Base-by-base conservation (phyloP, 306 rosid genomes). In the Castanopsis chinensis region DNA sequence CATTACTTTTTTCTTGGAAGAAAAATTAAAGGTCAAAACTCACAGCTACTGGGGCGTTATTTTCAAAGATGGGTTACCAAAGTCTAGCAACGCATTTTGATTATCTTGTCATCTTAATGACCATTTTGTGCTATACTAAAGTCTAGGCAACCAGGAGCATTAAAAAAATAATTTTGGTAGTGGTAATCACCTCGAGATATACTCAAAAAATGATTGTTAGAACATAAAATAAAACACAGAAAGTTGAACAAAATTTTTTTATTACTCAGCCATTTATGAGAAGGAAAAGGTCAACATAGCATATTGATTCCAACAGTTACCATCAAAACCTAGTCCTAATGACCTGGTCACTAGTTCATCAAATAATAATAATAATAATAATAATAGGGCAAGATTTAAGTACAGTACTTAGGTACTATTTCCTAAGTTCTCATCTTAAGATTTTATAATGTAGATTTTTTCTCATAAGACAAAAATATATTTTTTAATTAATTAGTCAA, bases 321-420 rank as follows among this genome's bases (percentile, higher is more conserved):
- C 89, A 55, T 89, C 90, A n/a, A 88, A 90, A 57, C 90, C 92
- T 56, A 89, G 92, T 69, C 87, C 86, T 60, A 81, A 82, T 35
- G 90, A 87, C 87, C 83, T 27, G 89, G 92, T 59, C 92, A 89
- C 78, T 89, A 35, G 67, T 12, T 37, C 15, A 1, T 20, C 21
- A 41, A 41, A 41, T 41, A 28, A 28, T 28, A 28, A 28, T 28
- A 28, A 30, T 4, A 32, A 35, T 1, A 37, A 7, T 6, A 41
- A 37, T 2, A 37, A 37, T 37, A 8, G 3, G 0, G 3, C 1
- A 41, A 41, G 1, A 8, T 11, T 41, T 41, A 41, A 1, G 3
- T 41, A 41, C 3, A 37, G 2, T 35, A 35, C 0, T 6, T 35
- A 35, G 0, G 0, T 35, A 0, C 0, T 37, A 37, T 37, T 37